phyloP scores from a whole-genome alignment of 2,329 filamentous ascomycete genomes.

The Emericellopsis cladophorae region DNA sequence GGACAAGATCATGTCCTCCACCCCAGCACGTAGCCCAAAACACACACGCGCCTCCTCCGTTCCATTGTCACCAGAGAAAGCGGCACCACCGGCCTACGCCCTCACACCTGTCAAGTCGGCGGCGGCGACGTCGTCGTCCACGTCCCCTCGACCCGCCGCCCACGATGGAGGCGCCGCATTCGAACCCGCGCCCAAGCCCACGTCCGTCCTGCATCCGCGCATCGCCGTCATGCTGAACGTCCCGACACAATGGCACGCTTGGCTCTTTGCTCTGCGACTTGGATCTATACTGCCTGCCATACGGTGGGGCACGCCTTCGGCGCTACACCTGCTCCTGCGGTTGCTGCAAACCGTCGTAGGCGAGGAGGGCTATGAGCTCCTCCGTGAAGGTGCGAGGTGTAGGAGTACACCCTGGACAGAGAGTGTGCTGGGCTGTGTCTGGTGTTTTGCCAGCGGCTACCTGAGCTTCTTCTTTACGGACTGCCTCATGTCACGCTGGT shows the following conservation, averaged over 20 bases:
- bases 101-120: background rate
- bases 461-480: conserved; percentile 76
- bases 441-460: conserved; percentile 67
- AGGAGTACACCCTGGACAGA: conserved; percentile 38
- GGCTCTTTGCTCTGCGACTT: conserved; percentile 60
- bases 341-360: conserved; percentile 24
- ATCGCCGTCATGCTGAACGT: conserved; percentile 69
- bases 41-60: conserved; percentile 4
- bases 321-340: conserved; percentile 54
- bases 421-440: conserved; percentile 59
- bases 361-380: background rate
- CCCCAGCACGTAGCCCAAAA: no score
- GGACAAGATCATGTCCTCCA: no score
- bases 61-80: conserved; percentile 1
- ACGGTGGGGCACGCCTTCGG: conserved; percentile 59
- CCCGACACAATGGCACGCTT: conserved; percentile 58
- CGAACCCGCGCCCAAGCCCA: background rate
- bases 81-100: background rate
- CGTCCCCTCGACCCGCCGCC: background rate
- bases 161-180: background rate
- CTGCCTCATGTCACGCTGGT: conserved; percentile 77
- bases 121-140: background rate
- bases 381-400: background rate
- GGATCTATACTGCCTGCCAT: conserved; percentile 57
- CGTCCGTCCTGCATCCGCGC: conserved; percentile 54